Base-by-base conservation (phyloP, 2,329 filamentous ascomycete species). In the Botrytis fabae region DNA sequence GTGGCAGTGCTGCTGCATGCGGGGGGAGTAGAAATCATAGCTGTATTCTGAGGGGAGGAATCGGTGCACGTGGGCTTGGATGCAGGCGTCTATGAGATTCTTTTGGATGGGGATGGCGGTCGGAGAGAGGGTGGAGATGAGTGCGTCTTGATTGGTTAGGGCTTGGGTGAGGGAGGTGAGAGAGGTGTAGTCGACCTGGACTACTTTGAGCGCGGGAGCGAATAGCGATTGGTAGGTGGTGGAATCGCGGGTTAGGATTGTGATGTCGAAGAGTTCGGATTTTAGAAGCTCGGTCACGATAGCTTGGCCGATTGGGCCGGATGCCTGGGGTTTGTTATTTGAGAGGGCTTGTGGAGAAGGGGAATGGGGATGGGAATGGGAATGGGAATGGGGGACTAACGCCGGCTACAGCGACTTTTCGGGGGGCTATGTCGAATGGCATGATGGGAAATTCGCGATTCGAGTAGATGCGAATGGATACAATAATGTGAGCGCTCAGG, bases 31-130 rank as follows among this genome's bases (percentile, higher is more conserved):
- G 8, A 61, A 80, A 81, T 82, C 78, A 35, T 80, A 78, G 32
- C 80, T 81, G 63, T 85, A 91, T 73, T 91, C 88, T 16, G 85
- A 86, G 3, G 88, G 87, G 51, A 91, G 82, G 81, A 90, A 89
- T 25, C 87, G 84, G 77, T 87, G 84, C 18, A 91, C 87, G n/a
- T 86, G 86, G 1, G 87, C 88, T 32, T 84, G 84, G 59, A 87
- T 83, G 22, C 87, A 84, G 1, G 88, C 89, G 68, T 90, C 85
- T 62, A 90, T 84, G 70, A 90, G 59, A 7, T 54, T 42, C 28
- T 68, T 54, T 48, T 78, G 73, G 12, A 44, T 16, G 71, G 61
- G 40, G 28, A 65, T 54, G 57, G 63, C n/a, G 44, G 57, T 48
- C 7, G 64, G 71, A 20, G 70, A 72, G 12, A 78, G 59, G 51